Evolutionary conservation across 225 moss, liverwort and hornwort genomes (phyloP), one percentile per base, ranked within the genome.

Genomic region (Polytrichum commune): DNA sequence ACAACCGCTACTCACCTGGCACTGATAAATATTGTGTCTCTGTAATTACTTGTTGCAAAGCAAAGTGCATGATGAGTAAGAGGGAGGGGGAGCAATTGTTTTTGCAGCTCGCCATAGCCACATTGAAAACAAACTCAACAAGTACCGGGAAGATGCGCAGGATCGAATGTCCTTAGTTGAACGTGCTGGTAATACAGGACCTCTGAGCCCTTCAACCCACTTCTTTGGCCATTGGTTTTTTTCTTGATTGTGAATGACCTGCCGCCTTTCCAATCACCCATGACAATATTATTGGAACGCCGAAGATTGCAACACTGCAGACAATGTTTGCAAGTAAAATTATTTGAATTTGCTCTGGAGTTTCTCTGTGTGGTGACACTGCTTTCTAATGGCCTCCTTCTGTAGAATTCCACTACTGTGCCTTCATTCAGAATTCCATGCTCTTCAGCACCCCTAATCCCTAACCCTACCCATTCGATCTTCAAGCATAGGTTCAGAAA

Each of bases 121-220:
- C 55, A 25, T 69, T 56, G 26, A 69, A 25, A 55, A 27, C 69
- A 69, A 69, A 69, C 55, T 69, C 24, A 69, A 69, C 55, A 54
- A 56, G 5, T 69, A 55, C 54, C 54, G 69, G 29, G 69, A 69
- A 24, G 25, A 56, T n/a, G 29, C 55, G 4, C 55, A 69, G 25
- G 69, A 69, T 10, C 69, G 56, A 28, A 53, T 46, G 54, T 27
- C 54, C 18, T 55, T 69, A 20, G 55, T 27, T 19, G 55, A 54
- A 54, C 69, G 69, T 69, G 69, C 55, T 54, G 69, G 69, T 69
- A 56, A 22, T 46, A 35, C 27, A 55, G 53, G 29, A 55, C 4
- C 69, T 5, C 27, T 22, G 19, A 16, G 5, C 55, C 55, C 19
- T 58, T 58, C 57, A 19, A 69, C 68, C 7, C 8, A 22, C 16